Base-by-base conservation (phyloP, 306 rosid species). In the Cucumis sativus region DNA sequence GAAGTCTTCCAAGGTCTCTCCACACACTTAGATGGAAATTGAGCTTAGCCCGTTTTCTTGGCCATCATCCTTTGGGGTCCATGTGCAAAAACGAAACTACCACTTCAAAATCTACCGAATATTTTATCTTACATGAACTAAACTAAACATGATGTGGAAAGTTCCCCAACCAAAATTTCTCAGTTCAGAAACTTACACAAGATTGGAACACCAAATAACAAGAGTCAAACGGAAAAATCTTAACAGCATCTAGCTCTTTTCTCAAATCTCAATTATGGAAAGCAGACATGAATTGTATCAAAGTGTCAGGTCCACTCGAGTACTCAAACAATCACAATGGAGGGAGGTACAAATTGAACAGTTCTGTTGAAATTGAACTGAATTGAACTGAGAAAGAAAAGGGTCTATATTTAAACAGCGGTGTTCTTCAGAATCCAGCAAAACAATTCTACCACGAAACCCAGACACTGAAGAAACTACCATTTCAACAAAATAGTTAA, bases 41-140 rank as follows among this genome's bases (percentile, higher is more conserved):
- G 20, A 76, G 35, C 65, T 74, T 65, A 55, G 78, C 78, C 63
- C 56, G 52, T 74, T 72, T 72, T 49, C 45, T 72, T 72, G 28
- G 61, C 76, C 51, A 72, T 8, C 61, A 72, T 49, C 61, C 60
- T 72, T 70, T 70, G 49, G 55, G 57, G 25, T 73, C 63, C 63
- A 52, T 25, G 63, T 73, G 39, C 13, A 33, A 33, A 75, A 58
- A 21, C 33, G 58, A 35, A 74, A 43, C 79, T 40, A 57, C 79
- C 17, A 23, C 64, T 76, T 57, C 18, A 58, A 39, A 60, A 76
- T 59, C 52, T 35, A 56, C 52, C 30, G 35, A 37, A 75, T 2
- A 55, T 75, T 70, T 70, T 25, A 49, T 71, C 59, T 47, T 47
- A 52, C 60, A 71, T 4, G 73, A 40, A 67, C 54, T n/a, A 52